Conservation (phyloP, 164 flowering plant species). For the Stephania cephalantha region DNA sequence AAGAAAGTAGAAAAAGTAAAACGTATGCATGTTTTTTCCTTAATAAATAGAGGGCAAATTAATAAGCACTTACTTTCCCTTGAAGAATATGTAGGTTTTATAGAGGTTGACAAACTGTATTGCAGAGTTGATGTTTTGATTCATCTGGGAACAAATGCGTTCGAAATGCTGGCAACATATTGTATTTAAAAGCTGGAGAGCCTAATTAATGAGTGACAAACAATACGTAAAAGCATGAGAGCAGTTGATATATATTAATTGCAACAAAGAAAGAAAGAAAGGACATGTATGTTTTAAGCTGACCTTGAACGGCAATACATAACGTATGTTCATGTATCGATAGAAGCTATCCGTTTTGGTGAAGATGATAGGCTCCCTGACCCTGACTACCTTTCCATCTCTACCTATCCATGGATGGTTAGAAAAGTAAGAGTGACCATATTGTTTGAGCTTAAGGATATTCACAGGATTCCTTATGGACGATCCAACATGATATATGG, state of each 20-base stretch:
- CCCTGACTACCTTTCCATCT: constrained; percentile 46
- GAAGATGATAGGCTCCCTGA: constrained; percentile 24
- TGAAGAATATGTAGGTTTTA: constrained; percentile 50
- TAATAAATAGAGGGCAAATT: not conserved
- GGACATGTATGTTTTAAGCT: no score
- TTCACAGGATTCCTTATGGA: constrained; percentile 39
- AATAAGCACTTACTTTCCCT: constrained; percentile 38
- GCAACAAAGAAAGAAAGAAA: no score
- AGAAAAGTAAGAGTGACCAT: constrained; percentile 33
- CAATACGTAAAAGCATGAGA: not conserved
- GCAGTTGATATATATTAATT: not conserved
- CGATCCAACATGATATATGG: constrained; percentile 57
- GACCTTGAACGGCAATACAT: constrained; percentile 51
- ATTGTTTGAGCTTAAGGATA: constrained; percentile 14
- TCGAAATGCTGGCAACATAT: constrained; percentile 34
- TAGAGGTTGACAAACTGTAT: constrained; percentile 47
- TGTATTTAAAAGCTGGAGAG: constrained; percentile 30
- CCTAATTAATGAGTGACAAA: constrained; percentile 22
- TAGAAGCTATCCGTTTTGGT: constrained; percentile 40
- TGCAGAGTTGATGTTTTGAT: constrained; percentile 32
- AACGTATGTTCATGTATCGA: constrained; percentile 44
- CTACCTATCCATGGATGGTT: constrained; percentile 44
- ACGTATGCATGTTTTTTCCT: no score
- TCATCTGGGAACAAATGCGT: constrained; percentile 20
- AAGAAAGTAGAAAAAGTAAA: not conserved